Percentiles rank a stretch among this genome's conserved stretches.
phyloP scores from a whole-genome alignment of 345 rosid genomes.

The Gossypium stocksii region DNA sequence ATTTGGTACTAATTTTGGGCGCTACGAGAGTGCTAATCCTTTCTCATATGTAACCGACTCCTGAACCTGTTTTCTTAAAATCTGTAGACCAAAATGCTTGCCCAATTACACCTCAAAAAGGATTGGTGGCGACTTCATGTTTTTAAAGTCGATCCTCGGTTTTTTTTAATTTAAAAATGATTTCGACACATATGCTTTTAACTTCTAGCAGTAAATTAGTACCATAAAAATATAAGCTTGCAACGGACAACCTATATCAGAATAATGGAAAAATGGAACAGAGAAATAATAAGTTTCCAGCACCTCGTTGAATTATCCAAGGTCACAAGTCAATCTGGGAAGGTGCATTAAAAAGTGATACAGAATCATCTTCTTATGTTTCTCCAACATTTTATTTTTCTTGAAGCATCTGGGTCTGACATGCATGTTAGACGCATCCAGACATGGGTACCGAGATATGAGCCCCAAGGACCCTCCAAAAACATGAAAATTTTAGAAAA shows the following conservation, averaged over 20 bases:
- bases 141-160: too few relatives aligned
- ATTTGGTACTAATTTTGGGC: too few relatives aligned
- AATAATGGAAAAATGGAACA: neutral
- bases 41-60: too few relatives aligned
- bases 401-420: neutral
- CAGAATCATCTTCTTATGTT: neutral
- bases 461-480: neutral
- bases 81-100: too few relatives aligned
- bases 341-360: neutral
- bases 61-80: too few relatives aligned
- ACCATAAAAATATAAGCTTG: slow-evolving; percentile 94
- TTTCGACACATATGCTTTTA: slow-evolving; percentile 98
- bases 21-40: too few relatives aligned
- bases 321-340: neutral
- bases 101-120: too few relatives aligned
- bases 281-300: neutral
- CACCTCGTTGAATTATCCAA: neutral
- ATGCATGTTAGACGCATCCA: neutral
- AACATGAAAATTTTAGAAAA: neutral
- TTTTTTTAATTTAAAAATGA: too few relatives aligned
- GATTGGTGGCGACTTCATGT: too few relatives aligned
- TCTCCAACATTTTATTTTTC: neutral
- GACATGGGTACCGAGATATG: neutral
- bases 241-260: slow-evolving; percentile 33
- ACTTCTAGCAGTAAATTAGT: slow-evolving; percentile 90